Evolutionary conservation across 176 grass and related monocot genomes (phyloP).

Genomic region (Carex cristatella): DNA sequence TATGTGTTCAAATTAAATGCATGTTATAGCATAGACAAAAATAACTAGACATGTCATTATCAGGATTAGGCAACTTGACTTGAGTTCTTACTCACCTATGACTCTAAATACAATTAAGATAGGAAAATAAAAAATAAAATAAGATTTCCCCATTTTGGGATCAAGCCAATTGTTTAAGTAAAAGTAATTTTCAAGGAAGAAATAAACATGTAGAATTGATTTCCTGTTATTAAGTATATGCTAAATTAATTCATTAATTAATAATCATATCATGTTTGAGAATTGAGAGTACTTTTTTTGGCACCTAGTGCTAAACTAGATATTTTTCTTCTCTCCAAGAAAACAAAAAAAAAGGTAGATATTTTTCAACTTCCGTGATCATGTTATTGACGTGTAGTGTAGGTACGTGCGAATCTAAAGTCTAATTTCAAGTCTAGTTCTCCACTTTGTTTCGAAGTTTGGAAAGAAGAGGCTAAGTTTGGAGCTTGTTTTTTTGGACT

Average conservation of each 20-base stretch:
- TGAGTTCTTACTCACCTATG: not conserved
- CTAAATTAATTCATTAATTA: not conserved
- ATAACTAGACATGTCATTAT: not conserved
- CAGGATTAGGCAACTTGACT: not conserved
- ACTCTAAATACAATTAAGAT: not conserved
- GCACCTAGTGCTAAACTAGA: not conserved
- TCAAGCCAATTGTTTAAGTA: not conserved
- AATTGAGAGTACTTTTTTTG: not conserved
- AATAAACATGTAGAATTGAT: not conserved
- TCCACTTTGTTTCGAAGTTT: too few relatives aligned
- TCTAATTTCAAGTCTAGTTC: too few relatives aligned
- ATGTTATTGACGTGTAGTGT: too few relatives aligned
- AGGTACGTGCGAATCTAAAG: too few relatives aligned
- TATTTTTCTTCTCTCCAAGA: too few relatives aligned
- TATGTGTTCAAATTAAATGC: too few relatives aligned
- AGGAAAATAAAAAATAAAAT: not conserved
- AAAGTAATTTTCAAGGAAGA: not conserved
- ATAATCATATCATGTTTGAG: not conserved
- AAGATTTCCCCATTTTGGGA: not conserved
- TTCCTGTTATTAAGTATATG: not conserved
- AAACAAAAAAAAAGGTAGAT: not conserved
- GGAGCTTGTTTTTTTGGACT: too few relatives aligned
- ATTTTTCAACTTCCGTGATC: not conserved
- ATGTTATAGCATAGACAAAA: not conserved
- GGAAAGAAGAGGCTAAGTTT: too few relatives aligned